Evolutionary conservation across 257 asterid species (phyloP), one percentile per base, ranked within the genome.

Genomic region (Fraxinus quadrangulata): DNA sequence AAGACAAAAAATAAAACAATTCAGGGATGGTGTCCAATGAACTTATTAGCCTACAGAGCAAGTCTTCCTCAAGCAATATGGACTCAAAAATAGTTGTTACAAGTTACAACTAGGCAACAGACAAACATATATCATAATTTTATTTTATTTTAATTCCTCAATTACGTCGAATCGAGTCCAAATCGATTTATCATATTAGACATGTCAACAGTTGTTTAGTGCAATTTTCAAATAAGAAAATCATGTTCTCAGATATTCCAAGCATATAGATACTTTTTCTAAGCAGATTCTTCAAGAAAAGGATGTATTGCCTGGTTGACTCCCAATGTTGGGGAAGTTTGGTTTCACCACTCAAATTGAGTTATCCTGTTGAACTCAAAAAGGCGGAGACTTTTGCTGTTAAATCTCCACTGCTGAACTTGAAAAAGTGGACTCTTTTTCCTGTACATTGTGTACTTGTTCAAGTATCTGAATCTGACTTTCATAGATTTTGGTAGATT

Each of bases 321-420:
- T 83, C 86, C 83, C 67, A 79, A 8, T 69, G 72, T 73, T 73
- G 59, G 75, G 84, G 84, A 69, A 81, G 78, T 77, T 72, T 12
- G 49, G 73, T 39, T 51, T 26, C 37, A 6, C 77, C 63, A 59
- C 61, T 71, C 70, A 59, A 67, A 61, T 75, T 76, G 78, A 71
- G 66, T 16, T 63, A 37, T 56, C 76, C 77, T 71, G 75, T 75
- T 21, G 49, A 34, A 63, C 6, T 59, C 23, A 76, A 40, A 40
- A 80, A 1, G 21, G 21, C 21, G 28, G 66, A 51, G 42, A 9
- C 67, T 56, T 68, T 74, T 56, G 56, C 70, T 59, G 34, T 42
- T 39, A 13, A 47, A 3, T 47, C 56, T 47, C 56, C 65, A 54
- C 65, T 54, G 65, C 9, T n/a, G 11, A 54, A 54, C 65, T 54